Evolutionary conservation across 495 filamentous ascomycete species (phyloP).

Genomic region (Daldinia grandis): DNA sequence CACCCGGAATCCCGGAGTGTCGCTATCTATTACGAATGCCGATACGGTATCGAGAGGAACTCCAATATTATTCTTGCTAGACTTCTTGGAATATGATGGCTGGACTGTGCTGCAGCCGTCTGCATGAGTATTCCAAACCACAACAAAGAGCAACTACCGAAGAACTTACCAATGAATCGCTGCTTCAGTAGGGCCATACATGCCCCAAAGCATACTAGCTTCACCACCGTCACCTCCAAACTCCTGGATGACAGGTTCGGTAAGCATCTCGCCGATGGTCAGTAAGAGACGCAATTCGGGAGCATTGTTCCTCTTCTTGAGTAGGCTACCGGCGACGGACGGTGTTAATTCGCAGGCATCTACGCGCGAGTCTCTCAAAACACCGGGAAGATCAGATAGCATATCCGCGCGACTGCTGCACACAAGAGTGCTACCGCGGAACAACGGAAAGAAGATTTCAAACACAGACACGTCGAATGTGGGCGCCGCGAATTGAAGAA

Average conservation of each 20-base stretch:
- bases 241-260: constrained; percentile 71
- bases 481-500: constrained; percentile 86
- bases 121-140: not conserved
- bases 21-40: constrained; percentile 65
- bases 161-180: constrained; percentile 70
- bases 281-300: constrained; percentile 71
- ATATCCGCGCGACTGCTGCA: constrained; percentile 69
- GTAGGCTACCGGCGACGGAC: constrained; percentile 74
- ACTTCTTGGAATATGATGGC: constrained; percentile 45
- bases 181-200: constrained; percentile 90
- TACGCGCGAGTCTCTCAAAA: constrained; percentile 69
- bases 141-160: not conserved
- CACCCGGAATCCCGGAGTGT: constrained; percentile 50
- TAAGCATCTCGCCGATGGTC: constrained; percentile 91
- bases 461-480: constrained; percentile 92
- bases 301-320: constrained; percentile 66
- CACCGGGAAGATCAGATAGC: constrained; percentile 72
- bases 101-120: constrained; percentile 50
- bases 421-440: constrained; percentile 74
- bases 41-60: constrained; percentile 79
- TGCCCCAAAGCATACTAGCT: constrained; percentile 71
- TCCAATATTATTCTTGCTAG: constrained; percentile 73
- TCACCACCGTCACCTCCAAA: constrained; percentile 64
- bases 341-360: constrained; percentile 87
- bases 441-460: constrained; percentile 85